phyloP scores from a whole-genome alignment of 2,329 filamentous ascomycete genomes.

The Chrysoporthe austroafricana region DNA sequence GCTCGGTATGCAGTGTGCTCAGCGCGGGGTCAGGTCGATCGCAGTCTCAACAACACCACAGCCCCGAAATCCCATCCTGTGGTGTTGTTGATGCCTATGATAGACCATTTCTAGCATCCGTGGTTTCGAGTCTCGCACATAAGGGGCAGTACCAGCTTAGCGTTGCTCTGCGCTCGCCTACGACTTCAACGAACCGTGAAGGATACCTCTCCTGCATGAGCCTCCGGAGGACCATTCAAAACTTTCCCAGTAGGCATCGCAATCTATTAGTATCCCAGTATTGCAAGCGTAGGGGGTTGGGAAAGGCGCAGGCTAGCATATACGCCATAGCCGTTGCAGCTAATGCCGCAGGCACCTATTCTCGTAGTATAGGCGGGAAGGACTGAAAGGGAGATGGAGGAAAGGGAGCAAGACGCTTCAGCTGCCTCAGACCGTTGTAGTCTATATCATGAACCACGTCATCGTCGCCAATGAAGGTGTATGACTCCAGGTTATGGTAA shows the following conservation, averaged over 20 bases:
- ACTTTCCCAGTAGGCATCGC: too few relatives aligned
- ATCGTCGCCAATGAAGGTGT: constrained; percentile 23
- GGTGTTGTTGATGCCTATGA: not conserved
- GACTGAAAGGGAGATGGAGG: not conserved
- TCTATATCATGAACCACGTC: constrained; percentile 20
- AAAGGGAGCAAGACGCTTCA: not conserved
- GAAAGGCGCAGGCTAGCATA: not conserved
- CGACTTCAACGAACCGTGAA: not conserved
- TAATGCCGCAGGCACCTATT: not conserved
- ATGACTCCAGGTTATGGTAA: constrained; percentile 18
- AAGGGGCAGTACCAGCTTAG: not conserved
- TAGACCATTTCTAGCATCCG: not conserved
- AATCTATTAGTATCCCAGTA: too few relatives aligned
- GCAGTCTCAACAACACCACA: not conserved
- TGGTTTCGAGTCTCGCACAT: not conserved
- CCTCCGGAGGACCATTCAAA: too few relatives aligned
- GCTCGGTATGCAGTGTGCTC: not conserved
- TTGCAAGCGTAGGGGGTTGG: too few relatives aligned
- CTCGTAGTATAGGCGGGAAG: not conserved
- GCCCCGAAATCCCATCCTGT: not conserved
- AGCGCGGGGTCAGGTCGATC: not conserved
- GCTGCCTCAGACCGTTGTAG: constrained; percentile 25
- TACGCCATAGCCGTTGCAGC: not conserved
- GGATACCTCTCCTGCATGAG: too few relatives aligned
- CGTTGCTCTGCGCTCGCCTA: not conserved